Conservation (phyloP, 306 rosid genomes). For the Malus sylvestris region DNA sequence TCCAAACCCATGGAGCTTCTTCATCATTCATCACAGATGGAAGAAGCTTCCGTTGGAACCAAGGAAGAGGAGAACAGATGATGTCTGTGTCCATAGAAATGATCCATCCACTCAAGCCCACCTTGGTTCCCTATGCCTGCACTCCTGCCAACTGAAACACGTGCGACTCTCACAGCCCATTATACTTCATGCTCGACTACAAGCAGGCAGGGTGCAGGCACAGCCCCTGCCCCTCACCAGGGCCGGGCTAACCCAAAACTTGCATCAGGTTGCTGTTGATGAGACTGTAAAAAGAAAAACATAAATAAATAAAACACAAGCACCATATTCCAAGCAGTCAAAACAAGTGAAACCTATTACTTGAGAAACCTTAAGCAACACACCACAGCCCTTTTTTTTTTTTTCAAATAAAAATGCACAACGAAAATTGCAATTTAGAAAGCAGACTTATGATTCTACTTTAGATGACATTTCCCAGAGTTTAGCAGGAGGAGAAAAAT, state of each 20-base stretch:
- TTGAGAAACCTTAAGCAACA: not conserved
- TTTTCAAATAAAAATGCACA: not conserved
- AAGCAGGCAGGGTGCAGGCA: constrained; percentile 85
- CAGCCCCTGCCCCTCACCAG: constrained; percentile 99
- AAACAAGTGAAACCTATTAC: not conserved
- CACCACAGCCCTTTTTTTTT: not conserved
- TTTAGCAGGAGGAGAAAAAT: not conserved
- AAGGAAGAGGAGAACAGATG: constrained; percentile 47
- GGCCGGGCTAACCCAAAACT: constrained; percentile 99
- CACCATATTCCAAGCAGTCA: not conserved
- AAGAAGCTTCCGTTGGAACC: constrained; percentile 48
- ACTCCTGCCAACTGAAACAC: constrained; percentile 56
- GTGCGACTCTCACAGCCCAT: constrained; percentile 24
- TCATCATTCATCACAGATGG: constrained; percentile 39
- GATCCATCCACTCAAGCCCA: constrained; percentile 45
- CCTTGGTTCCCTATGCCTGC: constrained; percentile 87
- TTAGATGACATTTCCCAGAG: not conserved
- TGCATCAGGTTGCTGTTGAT: constrained; percentile 86
- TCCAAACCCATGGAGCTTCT: constrained; percentile 24
- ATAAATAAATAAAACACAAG: not conserved
- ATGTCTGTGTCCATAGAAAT: constrained; percentile 12
- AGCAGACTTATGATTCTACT: not conserved
- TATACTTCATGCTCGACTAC: constrained; percentile 24
- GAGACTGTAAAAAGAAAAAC: constrained; percentile 51
- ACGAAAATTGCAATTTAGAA: not conserved